These are phyloP conservation scores for Saitozyma sp. DNA, from an alignment of 768 basidiomycete species.

Conservation along the genomic window DNA sequence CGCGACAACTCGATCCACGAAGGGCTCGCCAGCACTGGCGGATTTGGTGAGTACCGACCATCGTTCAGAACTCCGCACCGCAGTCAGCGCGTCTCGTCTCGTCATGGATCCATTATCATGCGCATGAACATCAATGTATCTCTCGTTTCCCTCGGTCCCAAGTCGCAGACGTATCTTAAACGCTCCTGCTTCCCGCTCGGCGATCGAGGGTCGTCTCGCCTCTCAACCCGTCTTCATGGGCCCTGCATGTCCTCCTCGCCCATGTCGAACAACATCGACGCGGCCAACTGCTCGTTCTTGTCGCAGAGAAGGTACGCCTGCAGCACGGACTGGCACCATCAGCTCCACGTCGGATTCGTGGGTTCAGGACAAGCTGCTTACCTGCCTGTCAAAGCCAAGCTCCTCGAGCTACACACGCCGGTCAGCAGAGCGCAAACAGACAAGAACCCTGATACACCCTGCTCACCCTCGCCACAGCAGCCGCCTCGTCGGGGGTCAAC, in stretches of 20 bases:
- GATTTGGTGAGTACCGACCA: too few relatives aligned
- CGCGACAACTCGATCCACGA: too few relatives aligned
- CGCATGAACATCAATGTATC: background rate
- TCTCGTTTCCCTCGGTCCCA: background rate
- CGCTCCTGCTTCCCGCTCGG: too few relatives aligned
- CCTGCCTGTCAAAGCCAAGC: slow-evolving; percentile 74
- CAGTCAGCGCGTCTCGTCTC: background rate
- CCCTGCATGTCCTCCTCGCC: slow-evolving; percentile 54
- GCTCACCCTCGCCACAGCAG: slow-evolving; percentile 83
- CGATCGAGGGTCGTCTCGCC: background rate
- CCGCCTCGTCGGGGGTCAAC: slow-evolving; percentile 82
- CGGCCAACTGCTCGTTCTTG: slow-evolving; percentile 94
- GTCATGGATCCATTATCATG: background rate
- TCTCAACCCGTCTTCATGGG: background rate
- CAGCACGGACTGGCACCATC: slow-evolving; percentile 61
- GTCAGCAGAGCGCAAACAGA: too few relatives aligned
- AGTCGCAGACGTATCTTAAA: background rate
- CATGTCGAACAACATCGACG: slow-evolving; percentile 84
- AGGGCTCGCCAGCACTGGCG: too few relatives aligned
- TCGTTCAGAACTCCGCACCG: background rate
- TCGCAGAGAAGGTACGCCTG: slow-evolving; percentile 84
- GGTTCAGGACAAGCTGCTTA: too few relatives aligned
- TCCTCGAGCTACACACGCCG: slow-evolving; percentile 65
- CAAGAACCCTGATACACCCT: too few relatives aligned
- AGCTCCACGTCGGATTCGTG: too few relatives aligned